These are phyloP conservation scores for Paecilomyces dactylethromorphus DNA, from an alignment of 2,329 filamentous ascomycete species.

Conservation along the genomic window DNA sequence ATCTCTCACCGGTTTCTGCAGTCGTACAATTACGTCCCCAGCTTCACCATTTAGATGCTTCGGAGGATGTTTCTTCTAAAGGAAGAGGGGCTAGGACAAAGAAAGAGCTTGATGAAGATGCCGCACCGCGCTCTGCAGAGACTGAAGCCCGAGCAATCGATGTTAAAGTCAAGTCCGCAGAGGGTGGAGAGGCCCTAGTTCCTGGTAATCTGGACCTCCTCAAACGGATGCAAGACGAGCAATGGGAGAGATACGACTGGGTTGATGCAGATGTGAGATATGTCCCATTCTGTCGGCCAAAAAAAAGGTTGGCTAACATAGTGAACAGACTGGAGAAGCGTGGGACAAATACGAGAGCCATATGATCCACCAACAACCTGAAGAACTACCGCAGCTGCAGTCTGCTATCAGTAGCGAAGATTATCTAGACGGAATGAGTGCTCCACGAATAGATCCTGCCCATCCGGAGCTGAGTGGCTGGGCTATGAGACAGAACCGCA, in stretches of 20 bases:
- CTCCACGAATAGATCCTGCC: constrained; percentile 42
- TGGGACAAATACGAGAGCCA: constrained; percentile 71
- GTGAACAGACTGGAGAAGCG: constrained; percentile 52
- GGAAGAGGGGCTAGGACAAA: constrained; percentile 25
- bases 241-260: constrained; percentile 74
- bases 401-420: constrained; percentile 52
- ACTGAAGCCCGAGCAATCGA: constrained; percentile 69
- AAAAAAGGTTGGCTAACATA: constrained; percentile 9
- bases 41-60: constrained; percentile 85
- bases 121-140: constrained; percentile 31
- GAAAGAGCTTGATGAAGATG: constrained; percentile 39
- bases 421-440: constrained; percentile 59
- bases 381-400: constrained; percentile 42
- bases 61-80: constrained; percentile 55
- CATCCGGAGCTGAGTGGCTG: constrained; percentile 37
- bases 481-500: constrained; percentile 38
- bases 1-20: constrained; percentile 75
- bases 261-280: constrained; percentile 63
- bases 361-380: constrained; percentile 51
- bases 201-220: constrained; percentile 72
- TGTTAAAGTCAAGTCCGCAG: constrained; percentile 75
- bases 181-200: constrained; percentile 58
- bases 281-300: not conserved
- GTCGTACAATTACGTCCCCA: constrained; percentile 87
- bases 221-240: constrained; percentile 70